A percentile compares a stretch with the other conserved stretches of the same genome.
Conservation (phyloP, 2,329 filamentous ascomycete genomes). For the Ciborinia camelliae region DNA sequence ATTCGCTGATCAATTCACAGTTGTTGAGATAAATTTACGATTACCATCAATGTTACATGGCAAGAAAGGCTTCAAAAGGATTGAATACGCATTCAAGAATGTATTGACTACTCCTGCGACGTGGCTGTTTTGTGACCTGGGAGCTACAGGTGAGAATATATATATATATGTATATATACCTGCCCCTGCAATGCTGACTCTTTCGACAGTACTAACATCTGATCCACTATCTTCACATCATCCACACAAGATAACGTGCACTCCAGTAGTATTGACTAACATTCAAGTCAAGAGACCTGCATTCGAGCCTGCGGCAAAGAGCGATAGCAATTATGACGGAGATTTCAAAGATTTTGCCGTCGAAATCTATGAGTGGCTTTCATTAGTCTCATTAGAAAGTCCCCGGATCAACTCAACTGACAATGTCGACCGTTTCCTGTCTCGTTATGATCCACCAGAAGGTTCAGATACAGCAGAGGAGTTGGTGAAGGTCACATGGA, state of each 20-base stretch:
- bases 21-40: constrained; percentile 73
- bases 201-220: constrained; percentile 43
- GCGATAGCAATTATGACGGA: constrained; percentile 40
- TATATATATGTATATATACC: neutral
- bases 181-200: constrained; percentile 20
- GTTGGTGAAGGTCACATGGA: constrained; percentile 55
- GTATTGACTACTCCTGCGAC: constrained; percentile 64
- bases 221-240: constrained; percentile 49
- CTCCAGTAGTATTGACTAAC: constrained; percentile 35
- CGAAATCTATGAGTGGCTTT: constrained; percentile 72
- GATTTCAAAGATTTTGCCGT: constrained; percentile 61
- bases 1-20: constrained; percentile 46
- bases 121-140: constrained; percentile 75
- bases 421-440: constrained; percentile 64
- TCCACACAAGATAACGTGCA: constrained; percentile 44
- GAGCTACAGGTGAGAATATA: constrained; percentile 43
- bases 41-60: constrained; percentile 66
- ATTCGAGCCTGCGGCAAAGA: constrained; percentile 35
- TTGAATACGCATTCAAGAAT: constrained; percentile 51
- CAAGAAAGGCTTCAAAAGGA: constrained; percentile 36
- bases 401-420: constrained; percentile 58
- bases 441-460: constrained; percentile 59
- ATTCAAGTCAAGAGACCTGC: constrained; percentile 33
- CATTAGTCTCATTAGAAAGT: constrained; percentile 62
- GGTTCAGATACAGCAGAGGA: constrained; percentile 22